Conservation (phyloP, 768 basidiomycete species). For the Hemileccinum impolitum region DNA sequence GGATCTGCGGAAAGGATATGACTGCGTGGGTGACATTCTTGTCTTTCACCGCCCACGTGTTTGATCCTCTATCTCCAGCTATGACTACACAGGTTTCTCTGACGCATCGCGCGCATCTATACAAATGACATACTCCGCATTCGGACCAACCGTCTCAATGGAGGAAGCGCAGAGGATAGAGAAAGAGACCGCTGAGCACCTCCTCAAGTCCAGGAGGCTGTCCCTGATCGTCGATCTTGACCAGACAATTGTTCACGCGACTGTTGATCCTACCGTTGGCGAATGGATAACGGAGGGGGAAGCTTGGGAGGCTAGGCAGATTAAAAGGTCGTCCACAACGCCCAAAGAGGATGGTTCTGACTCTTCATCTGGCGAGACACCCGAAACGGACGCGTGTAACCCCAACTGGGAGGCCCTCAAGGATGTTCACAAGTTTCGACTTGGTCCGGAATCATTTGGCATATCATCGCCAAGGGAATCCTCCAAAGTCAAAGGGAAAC, state of each 20-base stretch:
- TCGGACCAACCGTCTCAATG: constrained; percentile 86
- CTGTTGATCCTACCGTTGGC: constrained; percentile 96
- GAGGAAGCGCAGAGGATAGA: constrained; percentile 92
- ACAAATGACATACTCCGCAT: constrained; percentile 91
- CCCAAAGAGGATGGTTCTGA: constrained; percentile 31
- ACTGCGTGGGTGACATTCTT: constrained; percentile 57
- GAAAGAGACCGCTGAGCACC: constrained; percentile 72
- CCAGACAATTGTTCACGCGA: constrained; percentile 98
- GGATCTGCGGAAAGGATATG: constrained; percentile 93
- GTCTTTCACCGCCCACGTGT: constrained; percentile 1
- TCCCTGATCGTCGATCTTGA: constrained; percentile 98
- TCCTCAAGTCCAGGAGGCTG: constrained; percentile 73
- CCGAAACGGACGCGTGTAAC: constrained; percentile 64
- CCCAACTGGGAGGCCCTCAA: constrained; percentile 91
- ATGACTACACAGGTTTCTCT: constrained; percentile 85
- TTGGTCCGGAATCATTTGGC: constrained; percentile 74
- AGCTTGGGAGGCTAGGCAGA: constrained; percentile 67
- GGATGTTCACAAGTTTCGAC: constrained; percentile 85
- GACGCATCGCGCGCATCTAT: constrained; percentile 85
- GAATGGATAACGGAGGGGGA: constrained; percentile 93
- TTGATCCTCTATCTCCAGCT: constrained; percentile 37
- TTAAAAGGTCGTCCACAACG: constrained; percentile 37
- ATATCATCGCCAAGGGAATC: constrained; percentile 39
- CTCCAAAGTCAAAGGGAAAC: constrained; percentile 52
- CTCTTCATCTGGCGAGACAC: constrained; percentile 38